Conservation (phyloP, 768 basidiomycete genomes). For the Krasilnikovozyma curviuscula region DNA sequence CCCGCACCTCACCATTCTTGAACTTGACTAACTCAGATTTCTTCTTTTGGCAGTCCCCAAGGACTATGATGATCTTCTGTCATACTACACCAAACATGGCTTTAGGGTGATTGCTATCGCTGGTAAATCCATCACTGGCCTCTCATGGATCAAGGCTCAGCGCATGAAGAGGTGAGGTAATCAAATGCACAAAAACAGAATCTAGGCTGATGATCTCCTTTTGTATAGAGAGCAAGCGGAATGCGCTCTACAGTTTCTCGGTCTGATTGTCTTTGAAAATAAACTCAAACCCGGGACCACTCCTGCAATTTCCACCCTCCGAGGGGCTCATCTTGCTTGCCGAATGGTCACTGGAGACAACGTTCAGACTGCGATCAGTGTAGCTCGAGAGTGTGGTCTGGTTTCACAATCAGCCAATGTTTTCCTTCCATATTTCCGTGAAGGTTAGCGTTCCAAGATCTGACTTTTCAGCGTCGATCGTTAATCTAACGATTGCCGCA, state of each 20-base stretch:
- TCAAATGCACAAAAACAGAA: not conserved
- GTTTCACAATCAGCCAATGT: constrained; percentile 76
- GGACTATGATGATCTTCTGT: constrained; percentile 87
- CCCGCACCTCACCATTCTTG: not conserved
- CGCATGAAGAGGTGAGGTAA: constrained; percentile 63
- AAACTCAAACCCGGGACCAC: constrained; percentile 82
- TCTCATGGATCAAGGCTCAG: constrained; percentile 95
- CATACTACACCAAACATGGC: constrained; percentile 90
- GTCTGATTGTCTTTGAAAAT: constrained; percentile 94
- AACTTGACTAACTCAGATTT: not conserved
- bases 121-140: constrained; percentile 77
- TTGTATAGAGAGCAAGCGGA: constrained; percentile 72
- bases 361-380: constrained; percentile 84
- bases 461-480: constrained; percentile 19
- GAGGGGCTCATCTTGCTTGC: constrained; percentile 75
- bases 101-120: constrained; percentile 97
- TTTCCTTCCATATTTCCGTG: constrained; percentile 59
- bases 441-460: constrained; percentile 33
- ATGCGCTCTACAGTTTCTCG: constrained; percentile 69
- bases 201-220: not conserved
- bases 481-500: not conserved
- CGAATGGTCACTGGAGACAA: constrained; percentile 99
- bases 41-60: constrained; percentile 49
- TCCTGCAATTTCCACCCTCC: constrained; percentile 70
- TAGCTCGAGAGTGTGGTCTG: constrained; percentile 79